Evolutionary conservation across 1,284 basidiomycete species (phyloP).

Genomic region (Anthracocystis walkeri): DNA sequence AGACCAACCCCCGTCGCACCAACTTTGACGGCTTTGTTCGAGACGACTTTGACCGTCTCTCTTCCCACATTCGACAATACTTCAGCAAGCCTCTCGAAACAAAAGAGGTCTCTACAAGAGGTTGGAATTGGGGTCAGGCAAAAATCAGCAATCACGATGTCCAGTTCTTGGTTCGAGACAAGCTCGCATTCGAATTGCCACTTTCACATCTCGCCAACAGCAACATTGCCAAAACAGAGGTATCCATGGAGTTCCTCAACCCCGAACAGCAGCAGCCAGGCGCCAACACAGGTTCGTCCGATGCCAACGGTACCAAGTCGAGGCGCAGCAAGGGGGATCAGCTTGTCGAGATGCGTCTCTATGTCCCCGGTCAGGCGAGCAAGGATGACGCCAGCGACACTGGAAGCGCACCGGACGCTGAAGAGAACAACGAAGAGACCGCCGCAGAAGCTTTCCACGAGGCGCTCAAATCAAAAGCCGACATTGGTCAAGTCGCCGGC

Average conservation of each 20-base stretch:
- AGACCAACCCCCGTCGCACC: slow-evolving; percentile 72
- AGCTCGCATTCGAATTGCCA: slow-evolving; percentile 91
- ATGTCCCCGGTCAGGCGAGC: slow-evolving; percentile 83
- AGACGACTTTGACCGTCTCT: slow-evolving; percentile 75
- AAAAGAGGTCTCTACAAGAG: slow-evolving; percentile 88
- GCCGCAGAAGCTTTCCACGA: slow-evolving; percentile 98
- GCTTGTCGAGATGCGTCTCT: slow-evolving; percentile 95
- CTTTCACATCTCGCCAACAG: slow-evolving; percentile 90
- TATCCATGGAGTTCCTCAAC: slow-evolving; percentile 91
- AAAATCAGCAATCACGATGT: slow-evolving; percentile 78
- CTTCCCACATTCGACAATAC: slow-evolving; percentile 72
- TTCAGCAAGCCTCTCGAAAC: slow-evolving; percentile 87
- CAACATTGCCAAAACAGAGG: slow-evolving; percentile 97
- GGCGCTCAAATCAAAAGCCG: slow-evolving; percentile 93
- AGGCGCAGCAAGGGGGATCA: slow-evolving; percentile 72
- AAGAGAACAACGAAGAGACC: slow-evolving; percentile 74
- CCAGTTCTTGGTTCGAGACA: slow-evolving; percentile 91
- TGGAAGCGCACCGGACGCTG: slow-evolving; percentile 73
- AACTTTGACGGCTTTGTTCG: slow-evolving; percentile 94
- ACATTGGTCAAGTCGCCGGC: slow-evolving; percentile 90
- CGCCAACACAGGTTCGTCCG: slow-evolving; percentile 66
- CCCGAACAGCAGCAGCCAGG: slow-evolving; percentile 68
- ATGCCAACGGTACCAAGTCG: slow-evolving; percentile 44
- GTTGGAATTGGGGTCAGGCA: slow-evolving; percentile 96
- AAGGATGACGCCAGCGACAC: slow-evolving; percentile 72